phyloP scores from a whole-genome alignment of 2,329 filamentous ascomycete genomes.

The Trichophyton schoenleinii region DNA sequence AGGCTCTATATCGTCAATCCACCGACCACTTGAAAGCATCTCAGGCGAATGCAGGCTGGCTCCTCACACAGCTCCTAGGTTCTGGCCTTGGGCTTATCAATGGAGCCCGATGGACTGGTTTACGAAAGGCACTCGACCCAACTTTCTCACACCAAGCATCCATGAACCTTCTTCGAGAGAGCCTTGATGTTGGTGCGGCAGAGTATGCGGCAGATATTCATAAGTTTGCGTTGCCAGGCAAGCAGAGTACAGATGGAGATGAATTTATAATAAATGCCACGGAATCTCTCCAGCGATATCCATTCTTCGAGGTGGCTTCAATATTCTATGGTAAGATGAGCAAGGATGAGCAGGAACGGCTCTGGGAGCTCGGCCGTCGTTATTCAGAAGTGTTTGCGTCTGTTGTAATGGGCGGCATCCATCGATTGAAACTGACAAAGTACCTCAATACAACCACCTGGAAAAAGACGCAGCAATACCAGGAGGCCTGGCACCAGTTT shows the following conservation, averaged over 20 bases:
- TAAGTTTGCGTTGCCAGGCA: not conserved
- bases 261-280: not conserved
- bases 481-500: not conserved
- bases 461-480: not conserved
- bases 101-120: conserved; percentile 18
- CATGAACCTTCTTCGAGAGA: not conserved
- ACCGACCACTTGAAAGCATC: conserved; percentile 33
- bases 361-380: not conserved
- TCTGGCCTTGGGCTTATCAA: conserved; percentile 34
- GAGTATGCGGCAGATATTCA: not conserved
- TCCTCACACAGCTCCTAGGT: conserved; percentile 32
- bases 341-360: not conserved
- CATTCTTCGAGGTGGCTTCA: not conserved
- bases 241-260: not conserved
- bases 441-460: not conserved
- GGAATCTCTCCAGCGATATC: not conserved
- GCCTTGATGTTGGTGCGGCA: not conserved
- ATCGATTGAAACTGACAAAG: not conserved
- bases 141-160: not conserved
- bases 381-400: not conserved
- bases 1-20: conserved; percentile 33
- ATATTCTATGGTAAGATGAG: not conserved
- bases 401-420: not conserved
- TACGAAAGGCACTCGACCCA: not conserved
- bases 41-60: conserved; percentile 32